phyloP scores from a whole-genome alignment of 805 yeast genomes.

The Yarrowia bubula region DNA sequence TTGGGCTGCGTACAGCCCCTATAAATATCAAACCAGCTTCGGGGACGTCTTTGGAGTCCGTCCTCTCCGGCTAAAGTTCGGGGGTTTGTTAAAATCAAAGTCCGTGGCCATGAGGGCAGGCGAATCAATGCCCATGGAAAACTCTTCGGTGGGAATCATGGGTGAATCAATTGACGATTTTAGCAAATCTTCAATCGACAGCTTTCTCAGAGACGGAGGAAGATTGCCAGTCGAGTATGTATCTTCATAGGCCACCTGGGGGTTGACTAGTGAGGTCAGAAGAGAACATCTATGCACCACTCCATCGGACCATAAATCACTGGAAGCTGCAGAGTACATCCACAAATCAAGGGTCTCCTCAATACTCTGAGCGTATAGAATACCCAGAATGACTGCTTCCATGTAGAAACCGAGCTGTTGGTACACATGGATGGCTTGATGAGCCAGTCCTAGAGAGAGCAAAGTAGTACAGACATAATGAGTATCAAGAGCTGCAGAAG shows the following conservation, averaged over 20 bases:
- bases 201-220: conserved; percentile 1
- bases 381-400: conserved; percentile 17
- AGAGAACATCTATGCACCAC: conserved; percentile 8
- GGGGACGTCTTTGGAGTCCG: conserved; percentile 15
- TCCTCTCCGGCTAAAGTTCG: conserved; percentile 6
- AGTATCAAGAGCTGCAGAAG: conserved; percentile 6
- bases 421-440: conserved; percentile 16
- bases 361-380: conserved; percentile 16
- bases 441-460: conserved; percentile 3
- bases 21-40: neutral
- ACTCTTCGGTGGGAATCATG: conserved; percentile 6
- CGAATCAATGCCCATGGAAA: neutral
- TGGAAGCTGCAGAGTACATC: conserved; percentile 17
- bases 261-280: conserved; percentile 19
- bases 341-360: conserved; percentile 16
- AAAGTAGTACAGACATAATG: conserved; percentile 13
- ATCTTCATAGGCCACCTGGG: neutral
- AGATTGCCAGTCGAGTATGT: neutral
- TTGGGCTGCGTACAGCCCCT: too few relatives aligned
- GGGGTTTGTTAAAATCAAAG: conserved; percentile 7
- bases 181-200: conserved; percentile 2
- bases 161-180: conserved; percentile 18
- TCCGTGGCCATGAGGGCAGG: neutral
- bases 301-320: conserved; percentile 18
- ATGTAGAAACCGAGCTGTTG: conserved; percentile 17